Evolutionary conservation across 139 green algal genomes (phyloP).

Genomic region (Closterium sp.): DNA sequence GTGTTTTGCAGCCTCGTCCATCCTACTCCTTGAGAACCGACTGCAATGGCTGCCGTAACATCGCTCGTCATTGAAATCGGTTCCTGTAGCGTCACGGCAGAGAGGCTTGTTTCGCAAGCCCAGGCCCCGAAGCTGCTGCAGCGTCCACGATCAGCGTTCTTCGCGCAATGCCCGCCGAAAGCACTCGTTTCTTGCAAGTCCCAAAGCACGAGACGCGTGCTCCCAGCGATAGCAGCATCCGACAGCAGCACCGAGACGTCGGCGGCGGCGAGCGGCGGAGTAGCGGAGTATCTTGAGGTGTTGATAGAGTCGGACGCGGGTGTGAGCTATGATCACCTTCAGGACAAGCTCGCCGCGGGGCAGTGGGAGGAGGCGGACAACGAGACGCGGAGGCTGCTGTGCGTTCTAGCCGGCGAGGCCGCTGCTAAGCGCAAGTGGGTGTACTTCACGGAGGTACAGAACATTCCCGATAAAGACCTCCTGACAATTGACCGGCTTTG

Average conservation of each 20-base stretch:
- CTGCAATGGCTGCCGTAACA: neutral
- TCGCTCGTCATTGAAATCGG: neutral
- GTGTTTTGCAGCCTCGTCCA: neutral
- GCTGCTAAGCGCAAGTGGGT: constrained; percentile 84
- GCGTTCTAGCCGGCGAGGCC: constrained; percentile 81
- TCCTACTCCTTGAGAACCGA: neutral
- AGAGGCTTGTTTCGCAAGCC: neutral
- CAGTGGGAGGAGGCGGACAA: constrained; percentile 91
- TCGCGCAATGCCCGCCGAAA: neutral
- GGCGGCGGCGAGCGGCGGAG: neutral
- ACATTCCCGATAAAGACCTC: constrained; percentile 80
- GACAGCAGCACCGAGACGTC: neutral
- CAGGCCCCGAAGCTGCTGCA: neutral
- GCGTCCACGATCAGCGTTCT: neutral
- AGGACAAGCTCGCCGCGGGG: constrained; percentile 72
- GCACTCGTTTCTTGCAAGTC: neutral
- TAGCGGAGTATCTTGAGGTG: constrained; percentile 6
- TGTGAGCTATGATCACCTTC: constrained; percentile 81
- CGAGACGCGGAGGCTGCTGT: constrained; percentile 82
- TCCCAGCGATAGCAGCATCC: neutral
- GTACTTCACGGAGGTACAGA: constrained; percentile 82
- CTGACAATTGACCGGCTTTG: constrained; percentile 89
- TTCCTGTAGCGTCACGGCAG: neutral
- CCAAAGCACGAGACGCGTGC: neutral
- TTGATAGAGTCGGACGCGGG: constrained; percentile 60